Evolutionary conservation across 2,329 filamentous ascomycete genomes (phyloP).

Genomic region (Lachnellula suecica): DNA sequence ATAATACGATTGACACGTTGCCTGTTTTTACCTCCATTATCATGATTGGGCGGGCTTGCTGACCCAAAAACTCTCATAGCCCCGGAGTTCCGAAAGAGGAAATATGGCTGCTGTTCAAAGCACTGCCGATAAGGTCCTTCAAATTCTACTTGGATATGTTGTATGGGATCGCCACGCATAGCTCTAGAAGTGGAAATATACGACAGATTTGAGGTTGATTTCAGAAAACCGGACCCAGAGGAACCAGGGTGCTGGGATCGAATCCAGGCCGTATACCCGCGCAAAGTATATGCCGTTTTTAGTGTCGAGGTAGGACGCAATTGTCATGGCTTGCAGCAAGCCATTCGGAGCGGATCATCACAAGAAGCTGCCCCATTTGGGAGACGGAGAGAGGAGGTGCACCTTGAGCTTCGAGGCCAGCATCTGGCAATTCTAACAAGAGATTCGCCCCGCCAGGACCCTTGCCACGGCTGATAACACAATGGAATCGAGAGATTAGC

Average conservation of each 20-base stretch:
- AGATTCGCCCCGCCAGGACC: not conserved
- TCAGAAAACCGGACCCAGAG: not conserved
- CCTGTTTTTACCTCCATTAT: not conserved
- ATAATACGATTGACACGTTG: conserved; percentile 4
- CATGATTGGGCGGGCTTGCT: not conserved
- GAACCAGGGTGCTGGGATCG: not conserved
- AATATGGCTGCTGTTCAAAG: not conserved
- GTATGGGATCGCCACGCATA: not conserved
- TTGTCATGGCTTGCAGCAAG: not conserved
- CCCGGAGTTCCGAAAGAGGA: not conserved
- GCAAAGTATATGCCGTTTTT: not conserved
- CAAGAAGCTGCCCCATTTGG: not conserved
- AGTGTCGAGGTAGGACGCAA: not conserved
- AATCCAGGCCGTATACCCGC: not conserved
- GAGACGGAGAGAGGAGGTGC: too few relatives aligned
- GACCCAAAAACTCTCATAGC: not conserved
- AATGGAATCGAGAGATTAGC: not conserved
- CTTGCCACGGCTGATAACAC: not conserved
- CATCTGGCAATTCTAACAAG: too few relatives aligned
- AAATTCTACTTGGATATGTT: not conserved
- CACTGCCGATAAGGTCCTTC: not conserved
- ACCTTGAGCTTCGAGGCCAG: too few relatives aligned
- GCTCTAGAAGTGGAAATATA: not conserved
- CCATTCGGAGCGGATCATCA: not conserved
- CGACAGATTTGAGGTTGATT: not conserved